Evolutionary conservation across 805 yeast species (phyloP).

Genomic region (Sugiyamaella marilandica): DNA sequence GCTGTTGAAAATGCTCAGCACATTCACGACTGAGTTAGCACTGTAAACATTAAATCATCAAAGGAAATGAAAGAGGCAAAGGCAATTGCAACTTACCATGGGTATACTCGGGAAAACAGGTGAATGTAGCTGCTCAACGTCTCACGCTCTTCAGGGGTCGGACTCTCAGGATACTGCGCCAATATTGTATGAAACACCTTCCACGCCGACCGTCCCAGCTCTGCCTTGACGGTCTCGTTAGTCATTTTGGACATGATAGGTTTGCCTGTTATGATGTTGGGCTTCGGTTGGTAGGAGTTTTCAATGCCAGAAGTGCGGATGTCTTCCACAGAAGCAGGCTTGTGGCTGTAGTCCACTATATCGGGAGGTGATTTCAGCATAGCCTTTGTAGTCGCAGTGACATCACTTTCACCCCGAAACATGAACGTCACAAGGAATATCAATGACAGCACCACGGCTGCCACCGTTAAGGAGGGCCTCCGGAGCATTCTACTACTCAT

Average conservation of each 20-base stretch:
- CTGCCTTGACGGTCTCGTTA: conserved; percentile 71
- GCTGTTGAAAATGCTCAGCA: conserved; percentile 78
- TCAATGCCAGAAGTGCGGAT: conserved; percentile 4
- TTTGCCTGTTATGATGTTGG: conserved; percentile 23
- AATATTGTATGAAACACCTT: conserved; percentile 83
- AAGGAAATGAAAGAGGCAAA: too few relatives aligned
- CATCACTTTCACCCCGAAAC: neutral
- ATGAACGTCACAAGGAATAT: conserved; percentile 11
- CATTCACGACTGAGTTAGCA: conserved; percentile 50
- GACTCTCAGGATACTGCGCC: conserved; percentile 86
- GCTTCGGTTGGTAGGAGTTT: neutral
- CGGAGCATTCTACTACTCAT: conserved; percentile 9
- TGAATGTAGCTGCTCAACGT: conserved; percentile 62
- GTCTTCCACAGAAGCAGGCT: conserved; percentile 11
- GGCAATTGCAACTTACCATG: conserved; percentile 47
- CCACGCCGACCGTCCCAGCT: conserved; percentile 91
- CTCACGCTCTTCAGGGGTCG: conserved; percentile 55
- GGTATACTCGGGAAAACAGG: conserved; percentile 86
- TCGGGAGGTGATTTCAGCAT: neutral
- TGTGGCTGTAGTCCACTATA: neutral
- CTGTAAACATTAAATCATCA: too few relatives aligned
- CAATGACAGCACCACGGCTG: conserved; percentile 12
- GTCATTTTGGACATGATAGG: conserved; percentile 94
- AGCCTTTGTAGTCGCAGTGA: neutral
- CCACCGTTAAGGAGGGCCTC: conserved; percentile 15